A percentile compares a stretch with the other conserved stretches of the same genome.
phyloP scores from a whole-genome alignment of 495 filamentous ascomycete species.

The Extremus antarcticus region DNA sequence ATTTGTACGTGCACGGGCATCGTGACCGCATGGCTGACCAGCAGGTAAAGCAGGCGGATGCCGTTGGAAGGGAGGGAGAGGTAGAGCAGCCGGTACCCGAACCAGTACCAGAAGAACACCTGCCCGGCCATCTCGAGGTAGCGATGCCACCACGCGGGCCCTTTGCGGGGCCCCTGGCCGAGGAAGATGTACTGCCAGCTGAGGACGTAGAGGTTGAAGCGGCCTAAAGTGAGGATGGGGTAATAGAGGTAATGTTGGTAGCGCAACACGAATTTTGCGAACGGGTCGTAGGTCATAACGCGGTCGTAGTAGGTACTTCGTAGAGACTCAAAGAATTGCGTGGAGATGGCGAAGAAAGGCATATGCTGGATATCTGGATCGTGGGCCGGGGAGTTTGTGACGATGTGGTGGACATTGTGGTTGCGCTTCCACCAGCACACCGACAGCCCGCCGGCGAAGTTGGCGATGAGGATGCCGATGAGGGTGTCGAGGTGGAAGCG shows the following conservation, averaged over 20 bases:
- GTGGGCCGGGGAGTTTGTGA: conserved; percentile 93
- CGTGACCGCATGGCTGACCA: conserved; percentile 80
- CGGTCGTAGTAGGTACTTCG: conserved; percentile 83
- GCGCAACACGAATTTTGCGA: conserved; percentile 58
- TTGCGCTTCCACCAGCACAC: conserved; percentile 95
- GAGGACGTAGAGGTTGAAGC: conserved; percentile 84
- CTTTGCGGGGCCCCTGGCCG: conserved; percentile 68
- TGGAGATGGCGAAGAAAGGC: conserved; percentile 88
- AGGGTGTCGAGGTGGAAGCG: conserved; percentile 67
- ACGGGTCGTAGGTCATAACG: conserved; percentile 71
- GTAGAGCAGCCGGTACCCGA: conserved; percentile 76
- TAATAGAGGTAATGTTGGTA: conserved; percentile 84
- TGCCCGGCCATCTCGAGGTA: conserved; percentile 76
- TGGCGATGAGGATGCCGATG: conserved; percentile 83
- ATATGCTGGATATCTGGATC: conserved; percentile 97
- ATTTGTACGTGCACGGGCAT: conserved; percentile 90
- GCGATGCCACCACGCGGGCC: conserved; percentile 78
- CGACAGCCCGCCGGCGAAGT: conserved; percentile 84
- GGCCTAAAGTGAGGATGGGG: conserved; percentile 67
- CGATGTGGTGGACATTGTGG: conserved; percentile 97
- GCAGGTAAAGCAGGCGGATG: conserved; percentile 61
- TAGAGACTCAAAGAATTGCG: conserved; percentile 66
- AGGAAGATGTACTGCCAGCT: conserved; percentile 72
- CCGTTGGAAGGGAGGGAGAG: conserved; percentile 57
- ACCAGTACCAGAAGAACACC: conserved; percentile 90